Conservation (phyloP, 202 grass and related monocot species). For the Schoenoplectus triqueter region DNA sequence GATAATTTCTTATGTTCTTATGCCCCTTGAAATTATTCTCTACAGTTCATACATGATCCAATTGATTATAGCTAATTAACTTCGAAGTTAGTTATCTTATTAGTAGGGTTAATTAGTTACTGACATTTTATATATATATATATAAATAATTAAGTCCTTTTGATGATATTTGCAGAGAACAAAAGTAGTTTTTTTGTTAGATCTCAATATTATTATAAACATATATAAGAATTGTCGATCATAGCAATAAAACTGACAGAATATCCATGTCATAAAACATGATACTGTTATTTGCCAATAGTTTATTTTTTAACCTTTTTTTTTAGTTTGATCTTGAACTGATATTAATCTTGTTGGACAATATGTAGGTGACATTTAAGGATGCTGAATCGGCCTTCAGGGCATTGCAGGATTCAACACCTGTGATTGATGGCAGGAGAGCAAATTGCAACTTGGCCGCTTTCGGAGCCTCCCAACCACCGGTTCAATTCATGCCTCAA, state of each 20-base stretch:
- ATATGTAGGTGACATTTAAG: constrained; percentile 52
- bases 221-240: not conserved
- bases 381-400: constrained; percentile 48
- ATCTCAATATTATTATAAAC: constrained; percentile 3
- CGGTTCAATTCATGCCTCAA: constrained; percentile 16
- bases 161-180: constrained; percentile 28
- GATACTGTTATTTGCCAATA: not conserved
- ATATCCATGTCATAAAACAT: not conserved
- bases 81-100: not conserved
- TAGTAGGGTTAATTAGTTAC: not conserved
- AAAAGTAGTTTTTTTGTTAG: constrained; percentile 17
- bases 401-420: constrained; percentile 51
- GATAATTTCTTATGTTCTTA: not conserved
- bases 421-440: constrained; percentile 53
- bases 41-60: not conserved
- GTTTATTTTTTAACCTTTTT: not conserved
- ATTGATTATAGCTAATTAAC: not conserved
- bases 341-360: not conserved
- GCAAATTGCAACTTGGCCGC: constrained; percentile 55
- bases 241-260: not conserved
- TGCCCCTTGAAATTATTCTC: not conserved
- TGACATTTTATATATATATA: not conserved
- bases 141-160: not conserved
- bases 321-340: not conserved
- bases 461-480: constrained; percentile 34